phyloP scores from a whole-genome alignment of 2,329 filamentous ascomycete species.

The Trematosphaeria pertusa region DNA sequence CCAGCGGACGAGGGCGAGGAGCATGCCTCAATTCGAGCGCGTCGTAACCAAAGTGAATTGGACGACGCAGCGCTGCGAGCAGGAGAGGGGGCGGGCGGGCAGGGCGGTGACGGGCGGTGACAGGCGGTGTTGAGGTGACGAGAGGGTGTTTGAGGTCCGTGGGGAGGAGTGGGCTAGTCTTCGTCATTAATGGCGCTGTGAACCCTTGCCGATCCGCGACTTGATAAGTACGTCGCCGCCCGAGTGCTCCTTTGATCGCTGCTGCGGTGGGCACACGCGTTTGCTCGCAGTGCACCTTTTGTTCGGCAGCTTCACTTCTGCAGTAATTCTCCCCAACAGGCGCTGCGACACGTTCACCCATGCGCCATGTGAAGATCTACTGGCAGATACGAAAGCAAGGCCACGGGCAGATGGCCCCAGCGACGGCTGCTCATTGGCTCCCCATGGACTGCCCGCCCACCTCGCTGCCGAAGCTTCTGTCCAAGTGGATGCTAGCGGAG shows the following conservation, averaged over 20 bases:
- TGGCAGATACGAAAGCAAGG: constrained; percentile 3
- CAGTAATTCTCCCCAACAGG: background rate
- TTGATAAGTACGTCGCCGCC: background rate
- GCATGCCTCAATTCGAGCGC: constrained; percentile 35
- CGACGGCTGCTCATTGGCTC: constrained; percentile 14
- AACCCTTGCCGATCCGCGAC: constrained; percentile 21
- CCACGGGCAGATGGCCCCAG: constrained; percentile 15
- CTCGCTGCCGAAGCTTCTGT: constrained; percentile 12
- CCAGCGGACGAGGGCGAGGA: constrained; percentile 16
- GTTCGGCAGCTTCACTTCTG: constrained; percentile 1
- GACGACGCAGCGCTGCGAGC: constrained; percentile 43
- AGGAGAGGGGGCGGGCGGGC: constrained; percentile 15
- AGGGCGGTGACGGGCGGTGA: constrained; percentile 15
- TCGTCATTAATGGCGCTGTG: constrained; percentile 31
- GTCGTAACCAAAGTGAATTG: constrained; percentile 55
- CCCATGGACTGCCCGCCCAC: constrained; percentile 15
- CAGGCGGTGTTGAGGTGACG: constrained; percentile 33
- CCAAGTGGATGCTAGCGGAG: constrained; percentile 6
- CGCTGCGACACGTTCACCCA: background rate
- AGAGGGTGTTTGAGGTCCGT: constrained; percentile 27
- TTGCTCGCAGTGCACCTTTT: constrained; percentile 1
- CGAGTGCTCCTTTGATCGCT: background rate
- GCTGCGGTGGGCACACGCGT: background rate
- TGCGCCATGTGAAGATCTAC: constrained; percentile 9
- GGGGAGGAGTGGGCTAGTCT: constrained; percentile 29